Percentiles rank a stretch among this genome's conserved stretches.
These are phyloP conservation scores for Apiospora saccharicola DNA, from an alignment of 2,329 filamentous ascomycete species.

Conservation along the genomic window DNA sequence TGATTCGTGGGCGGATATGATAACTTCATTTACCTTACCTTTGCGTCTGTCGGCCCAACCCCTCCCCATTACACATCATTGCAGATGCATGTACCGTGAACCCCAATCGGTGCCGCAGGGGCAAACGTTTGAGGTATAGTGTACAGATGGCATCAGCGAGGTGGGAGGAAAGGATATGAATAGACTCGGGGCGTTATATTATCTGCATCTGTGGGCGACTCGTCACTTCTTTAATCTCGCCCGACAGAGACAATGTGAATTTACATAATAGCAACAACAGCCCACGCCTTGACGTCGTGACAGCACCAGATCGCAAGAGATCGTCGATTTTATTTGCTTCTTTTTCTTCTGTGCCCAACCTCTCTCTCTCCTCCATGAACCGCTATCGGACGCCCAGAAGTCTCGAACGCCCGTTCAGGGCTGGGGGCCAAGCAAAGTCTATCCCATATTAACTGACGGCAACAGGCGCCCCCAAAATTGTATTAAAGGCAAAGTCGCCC, in stretches of 20 bases:
- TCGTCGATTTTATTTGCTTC: background rate
- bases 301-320: background rate
- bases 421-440: background rate
- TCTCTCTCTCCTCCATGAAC: background rate
- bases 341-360: background rate
- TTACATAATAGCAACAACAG: background rate
- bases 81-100: background rate
- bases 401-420: background rate
- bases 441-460: background rate
- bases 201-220: background rate
- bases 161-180: background rate
- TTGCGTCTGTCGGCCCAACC: conserved; percentile 6
- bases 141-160: background rate
- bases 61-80: background rate
- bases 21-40: conserved; percentile 15
- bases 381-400: background rate
- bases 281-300: background rate
- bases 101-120: background rate
- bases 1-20: background rate
- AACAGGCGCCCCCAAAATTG: background rate
- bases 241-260: background rate
- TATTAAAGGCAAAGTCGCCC: background rate
- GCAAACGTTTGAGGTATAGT: conserved; percentile 15
- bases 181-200: background rate
- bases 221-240: background rate